Conservation (phyloP, 2,329 filamentous ascomycete genomes). For the Pestalotiopsis sp. region DNA sequence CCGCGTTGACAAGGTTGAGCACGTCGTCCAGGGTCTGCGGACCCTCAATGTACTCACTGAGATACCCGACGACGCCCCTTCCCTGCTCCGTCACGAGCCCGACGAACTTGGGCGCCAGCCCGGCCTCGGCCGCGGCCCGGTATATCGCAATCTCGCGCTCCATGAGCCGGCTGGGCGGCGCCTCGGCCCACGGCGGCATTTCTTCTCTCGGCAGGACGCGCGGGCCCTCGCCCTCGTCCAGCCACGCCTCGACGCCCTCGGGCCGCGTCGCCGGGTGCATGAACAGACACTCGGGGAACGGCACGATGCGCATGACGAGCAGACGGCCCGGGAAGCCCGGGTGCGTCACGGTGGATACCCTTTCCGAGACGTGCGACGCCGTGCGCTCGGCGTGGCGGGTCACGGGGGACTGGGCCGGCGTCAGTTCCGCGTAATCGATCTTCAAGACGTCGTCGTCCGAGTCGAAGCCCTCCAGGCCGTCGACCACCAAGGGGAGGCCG, state of each 20-base stretch:
- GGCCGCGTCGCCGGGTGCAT: background rate
- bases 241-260: background rate
- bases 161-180: background rate
- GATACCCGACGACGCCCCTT: background rate
- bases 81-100: slow-evolving; percentile 1
- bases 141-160: background rate
- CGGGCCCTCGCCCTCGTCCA: background rate
- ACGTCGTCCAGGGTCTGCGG: background rate
- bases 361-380: background rate
- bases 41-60: background rate
- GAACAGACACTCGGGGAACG: background rate
- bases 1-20: background rate
- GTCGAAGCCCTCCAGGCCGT: background rate
- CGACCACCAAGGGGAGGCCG: background rate
- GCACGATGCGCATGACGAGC: background rate
- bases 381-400: background rate
- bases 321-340: background rate
- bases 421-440: background rate
- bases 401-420: background rate
- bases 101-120: background rate
- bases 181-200: background rate
- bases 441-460: background rate
- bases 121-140: background rate
- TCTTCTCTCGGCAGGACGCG: background rate
- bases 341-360: background rate